phyloP scores from a whole-genome alignment of 2,329 filamentous ascomycete species.

The Hypoxylon sp. region DNA sequence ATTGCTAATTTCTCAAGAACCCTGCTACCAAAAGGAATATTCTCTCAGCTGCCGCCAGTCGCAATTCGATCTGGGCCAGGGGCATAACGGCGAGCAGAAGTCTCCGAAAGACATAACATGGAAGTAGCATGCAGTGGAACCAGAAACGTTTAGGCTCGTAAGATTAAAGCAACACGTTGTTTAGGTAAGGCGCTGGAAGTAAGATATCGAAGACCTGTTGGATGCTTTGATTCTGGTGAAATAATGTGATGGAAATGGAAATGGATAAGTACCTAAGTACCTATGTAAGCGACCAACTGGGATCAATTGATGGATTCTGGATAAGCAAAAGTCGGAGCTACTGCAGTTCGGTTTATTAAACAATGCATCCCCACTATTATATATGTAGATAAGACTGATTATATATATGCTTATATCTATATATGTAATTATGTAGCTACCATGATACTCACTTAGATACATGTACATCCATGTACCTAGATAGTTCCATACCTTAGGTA shows the following conservation, averaged over 20 bases:
- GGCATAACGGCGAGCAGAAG: constrained; percentile 15
- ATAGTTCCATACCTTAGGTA: not conserved
- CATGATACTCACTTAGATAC: too few relatives aligned
- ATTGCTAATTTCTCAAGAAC: constrained; percentile 5
- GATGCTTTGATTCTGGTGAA: not conserved
- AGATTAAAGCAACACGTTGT: constrained; percentile 8
- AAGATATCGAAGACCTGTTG: not conserved
- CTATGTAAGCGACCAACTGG: too few relatives aligned
- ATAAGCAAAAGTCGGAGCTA: not conserved
- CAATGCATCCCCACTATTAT: not conserved
- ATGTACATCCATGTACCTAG: too few relatives aligned
- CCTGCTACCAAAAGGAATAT: constrained; percentile 3
- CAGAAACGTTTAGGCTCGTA: constrained; percentile 36
- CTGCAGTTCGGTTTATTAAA: not conserved
- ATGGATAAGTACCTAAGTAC: too few relatives aligned
- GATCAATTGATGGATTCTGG: too few relatives aligned
- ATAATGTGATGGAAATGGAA: not conserved
- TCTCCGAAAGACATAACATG: constrained; percentile 34
- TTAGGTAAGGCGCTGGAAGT: not conserved
- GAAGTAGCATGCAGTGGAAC: constrained; percentile 37
- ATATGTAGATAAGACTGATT: not conserved
- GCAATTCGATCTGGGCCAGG: constrained; percentile 17
- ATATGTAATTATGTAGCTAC: not conserved
- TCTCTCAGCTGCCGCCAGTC: constrained; percentile 28
- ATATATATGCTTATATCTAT: not conserved